Evolutionary conservation across 2,329 filamentous ascomycete species (phyloP), one percentile per base, ranked within the genome.

Genomic region (Aotearoamyces nothofagi): DNA sequence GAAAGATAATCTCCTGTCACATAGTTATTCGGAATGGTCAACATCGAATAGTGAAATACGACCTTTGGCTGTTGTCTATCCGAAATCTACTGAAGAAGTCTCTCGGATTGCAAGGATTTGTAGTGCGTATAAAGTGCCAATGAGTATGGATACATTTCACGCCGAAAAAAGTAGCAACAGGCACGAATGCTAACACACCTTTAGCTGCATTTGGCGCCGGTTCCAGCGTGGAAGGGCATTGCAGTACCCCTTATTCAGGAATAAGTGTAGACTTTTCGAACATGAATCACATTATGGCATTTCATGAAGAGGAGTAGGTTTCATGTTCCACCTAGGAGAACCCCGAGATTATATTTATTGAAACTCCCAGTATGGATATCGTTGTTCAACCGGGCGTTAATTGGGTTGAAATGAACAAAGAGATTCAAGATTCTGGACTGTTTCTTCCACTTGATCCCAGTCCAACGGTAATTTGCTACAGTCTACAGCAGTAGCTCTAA

Each of bases 391-490:
- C 86, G 3, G 80, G 79, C 5, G 76, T 94, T 7, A 77, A 78
- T n/a, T 94, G 84, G 84, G 84, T 92, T 66, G 72, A 79, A 29
- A 57, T 94, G 33, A 94, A 94, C 44, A 71, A 78, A 39, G 56
- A 69, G 42, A 50, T 75, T 25, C 69, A 78, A 52, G 63, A 69
- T 22, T 75, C 69, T 4, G 81, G 81, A 0, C 66, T 94, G 2
- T 93, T 93, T 56, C 92, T 93, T 48, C 86, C 86, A 1, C 75
- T 92, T 9, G 86, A 94, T 45, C n/a, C n/a, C n/a, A n/a, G n/a
- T n/a, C n/a, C n/a, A n/a, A n/a, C n/a, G n/a, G n/a, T n/a, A n/a
- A n/a, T n/a, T n/a, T n/a, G n/a, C n/a, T n/a, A n/a, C n/a, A n/a
- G n/a, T n/a, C n/a, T n/a, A n/a, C n/a, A n/a, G 19, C 19, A n/a